Percentiles rank a stretch among this genome's conserved stretches.
phyloP scores from a whole-genome alignment of 805 yeast genomes.

The Kazachstania psychrophila region DNA sequence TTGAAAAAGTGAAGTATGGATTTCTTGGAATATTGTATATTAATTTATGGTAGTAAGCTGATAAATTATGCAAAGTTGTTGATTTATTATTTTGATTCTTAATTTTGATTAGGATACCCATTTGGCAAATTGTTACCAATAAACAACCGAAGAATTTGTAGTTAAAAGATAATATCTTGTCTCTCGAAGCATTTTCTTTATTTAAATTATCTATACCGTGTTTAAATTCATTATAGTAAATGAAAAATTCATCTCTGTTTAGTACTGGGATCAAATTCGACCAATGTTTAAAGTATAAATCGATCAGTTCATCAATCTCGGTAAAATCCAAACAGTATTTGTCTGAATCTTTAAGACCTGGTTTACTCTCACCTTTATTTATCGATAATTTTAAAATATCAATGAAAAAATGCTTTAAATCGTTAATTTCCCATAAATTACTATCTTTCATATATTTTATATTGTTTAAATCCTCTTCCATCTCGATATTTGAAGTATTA shows the following conservation, averaged over 20 bases:
- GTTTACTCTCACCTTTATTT: neutral
- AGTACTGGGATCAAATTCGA: slow-evolving; percentile 58
- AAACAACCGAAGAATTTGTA: slow-evolving; percentile 25
- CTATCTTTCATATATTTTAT: slow-evolving; percentile 11
- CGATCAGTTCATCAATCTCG: slow-evolving; percentile 53
- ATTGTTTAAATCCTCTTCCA: slow-evolving; percentile 2
- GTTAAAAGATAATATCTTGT: slow-evolving; percentile 10
- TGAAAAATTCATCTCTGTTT: slow-evolving; percentile 59
- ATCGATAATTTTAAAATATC: slow-evolving; percentile 15
- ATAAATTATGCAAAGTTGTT: slow-evolving; percentile 9
- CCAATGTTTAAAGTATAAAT: slow-evolving; percentile 72
- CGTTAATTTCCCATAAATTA: slow-evolving; percentile 25
- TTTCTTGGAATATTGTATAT: slow-evolving; percentile 54
- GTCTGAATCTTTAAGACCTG: neutral
- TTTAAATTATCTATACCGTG: slow-evolving; percentile 1
- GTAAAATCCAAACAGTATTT: slow-evolving; percentile 7
- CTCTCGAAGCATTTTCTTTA: neutral
- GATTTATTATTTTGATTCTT: slow-evolving; percentile 12
- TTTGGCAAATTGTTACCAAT: slow-evolving; percentile 22
- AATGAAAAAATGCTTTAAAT: slow-evolving; percentile 17
- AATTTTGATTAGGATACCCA: slow-evolving; percentile 23
- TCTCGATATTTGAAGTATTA: neutral
- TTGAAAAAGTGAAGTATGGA: slow-evolving; percentile 46
- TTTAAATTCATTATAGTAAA: slow-evolving; percentile 35
- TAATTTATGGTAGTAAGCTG: slow-evolving; percentile 45